Base-by-base conservation (phyloP, 192 early-diverging fungal species). In the Coemansia sp. region DNA sequence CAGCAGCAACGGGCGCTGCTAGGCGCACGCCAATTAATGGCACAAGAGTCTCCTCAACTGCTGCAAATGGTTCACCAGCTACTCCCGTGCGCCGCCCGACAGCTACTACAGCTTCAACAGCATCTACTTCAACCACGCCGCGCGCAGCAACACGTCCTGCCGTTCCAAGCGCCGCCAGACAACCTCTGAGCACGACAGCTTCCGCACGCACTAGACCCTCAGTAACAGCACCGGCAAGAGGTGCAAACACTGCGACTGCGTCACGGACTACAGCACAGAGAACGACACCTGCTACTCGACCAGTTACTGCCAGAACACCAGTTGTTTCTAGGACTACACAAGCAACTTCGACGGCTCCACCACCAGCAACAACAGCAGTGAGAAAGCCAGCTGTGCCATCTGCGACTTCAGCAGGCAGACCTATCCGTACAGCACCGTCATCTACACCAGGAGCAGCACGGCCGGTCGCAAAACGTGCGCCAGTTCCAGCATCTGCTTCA, bases 21-120 rank as follows among this genome's bases (percentile, higher is more conserved):
- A 51, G 37, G 12, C 30, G 40, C 44, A 27, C 51, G 17, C 10
- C 43, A 5, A 39, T 41, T 44, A 18, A 18, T 30, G 41, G 33
- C 39, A 47, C 62, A n/a, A 46, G 25, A 3, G 49, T 18, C 1
- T 21, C 30, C n/a, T 30, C 9, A 19, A 40, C 48, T 9, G 15
- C 43, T 34, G 34, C 46, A 17, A 53, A 50, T 50, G 48, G 48
- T 9, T 12, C 48, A 17, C 30, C 30, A 27, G 0, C n/a, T 39
- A 33, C 37, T 12, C 51, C 34, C 9, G 51, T 39, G 33, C 25
- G 51, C 34, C 51, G 51, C 30, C 51, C 51, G 14, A 17, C 34
- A 7, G n/a, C 51, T 37, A 10, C 51, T 18, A 8, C 44, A 7
- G 14, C 44, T 9, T 9, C 46, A 48, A 12, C 46, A 15, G 9